Base-by-base conservation (phyloP, 257 asterid species). In the Plantago ovata region DNA sequence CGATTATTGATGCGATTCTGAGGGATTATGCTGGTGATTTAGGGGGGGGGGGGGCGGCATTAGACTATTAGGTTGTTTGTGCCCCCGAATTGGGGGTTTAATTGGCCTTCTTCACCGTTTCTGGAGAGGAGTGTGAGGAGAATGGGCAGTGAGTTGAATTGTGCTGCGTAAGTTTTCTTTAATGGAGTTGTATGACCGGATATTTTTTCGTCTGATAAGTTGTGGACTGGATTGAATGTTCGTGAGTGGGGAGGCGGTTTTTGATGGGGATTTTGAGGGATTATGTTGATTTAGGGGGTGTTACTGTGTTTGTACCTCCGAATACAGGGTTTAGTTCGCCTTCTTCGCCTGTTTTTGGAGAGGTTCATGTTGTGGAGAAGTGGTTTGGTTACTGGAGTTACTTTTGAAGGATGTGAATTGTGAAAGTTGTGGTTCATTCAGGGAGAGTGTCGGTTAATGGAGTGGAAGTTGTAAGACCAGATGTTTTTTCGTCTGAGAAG, bases 271-370 rank as follows among this genome's bases (percentile, higher is more conserved):
- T 86, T 52, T 15, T 77, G 38, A 65, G 28, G n/a, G 82, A 81
- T 56, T 71, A 56, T 50, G 13, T 53, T 4, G 67, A 83, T 64
- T 57, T 81, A 57, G 64, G 64, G 9, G 60, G 75, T 7, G 77
- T 69, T 16, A 79, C 95, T 18, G 49, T 88, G 56, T 83, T 88
- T 43, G 85, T 80, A 9, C 94, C 95, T 3, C 84, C 82, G 0
- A 65, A 76, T 70, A 72, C 85, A 1, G 83, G 70, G 13, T 83
- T 77, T 38, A 47, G 79, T 38, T 64, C 90, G 0, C 71, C 79
- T 9, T 65, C 94, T 4, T 70, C 82, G 6, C 94, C 88, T n/a
- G 0, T 68, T 75, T 7, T 48, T 85, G 54, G 79, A 76, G 46
- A 77, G 75, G 52, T 79, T 67, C 94, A 88, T 58, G 75, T 88